Percentiles rank a stretch among this genome's conserved stretches.
phyloP scores from a whole-genome alignment of 2,329 filamentous ascomycete species.

The Myrmaecium sp. region DNA sequence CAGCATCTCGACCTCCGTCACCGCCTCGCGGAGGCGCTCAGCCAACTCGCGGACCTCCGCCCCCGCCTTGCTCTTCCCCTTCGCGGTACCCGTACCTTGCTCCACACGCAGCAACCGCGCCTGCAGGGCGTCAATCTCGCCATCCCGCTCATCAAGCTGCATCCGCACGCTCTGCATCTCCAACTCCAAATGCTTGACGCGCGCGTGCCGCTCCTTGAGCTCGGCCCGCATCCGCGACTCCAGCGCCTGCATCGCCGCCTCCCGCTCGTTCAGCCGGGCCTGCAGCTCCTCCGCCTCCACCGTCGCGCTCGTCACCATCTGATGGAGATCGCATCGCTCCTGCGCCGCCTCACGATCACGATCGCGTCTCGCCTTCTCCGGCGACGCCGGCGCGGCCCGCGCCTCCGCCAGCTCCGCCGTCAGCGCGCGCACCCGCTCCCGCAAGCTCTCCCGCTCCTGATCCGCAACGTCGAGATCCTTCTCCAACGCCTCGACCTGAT shows the following conservation, averaged over 20 bases:
- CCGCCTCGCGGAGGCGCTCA: conserved; percentile 7
- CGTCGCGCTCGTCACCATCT: conserved; percentile 44
- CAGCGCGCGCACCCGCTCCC: conserved; percentile 37
- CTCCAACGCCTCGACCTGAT: conserved; percentile 17
- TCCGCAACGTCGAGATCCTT: conserved; percentile 19
- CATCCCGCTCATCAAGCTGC: conserved; percentile 45
- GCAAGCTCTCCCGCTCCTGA: conserved; percentile 23
- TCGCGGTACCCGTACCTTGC: conserved; percentile 1
- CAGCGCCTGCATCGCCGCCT: conserved; percentile 7
- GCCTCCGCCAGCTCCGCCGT: conserved; percentile 41
- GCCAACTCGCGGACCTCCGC: conserved; percentile 9
- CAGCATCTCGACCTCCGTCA: conserved; percentile 9
- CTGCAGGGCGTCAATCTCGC: conserved; percentile 25
- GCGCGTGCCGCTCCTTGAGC: conserved; percentile 7
- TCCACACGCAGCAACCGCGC: conserved; percentile 7
- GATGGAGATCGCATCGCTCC: conserved; percentile 43
- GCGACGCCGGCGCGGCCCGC: conserved; percentile 29
- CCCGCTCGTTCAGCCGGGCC: conserved; percentile 10
- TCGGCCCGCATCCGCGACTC: conserved; percentile 7
- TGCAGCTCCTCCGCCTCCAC: conserved; percentile 40
- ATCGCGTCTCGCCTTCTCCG: too few species aligned
- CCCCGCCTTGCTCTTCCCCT: conserved; percentile 9
- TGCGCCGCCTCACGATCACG: conserved; percentile 28
- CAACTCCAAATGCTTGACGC: conserved; percentile 34
- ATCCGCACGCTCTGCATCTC: conserved; percentile 41